Base-by-base conservation (phyloP, 441 rosid genomes). In the California macrophylla region DNA sequence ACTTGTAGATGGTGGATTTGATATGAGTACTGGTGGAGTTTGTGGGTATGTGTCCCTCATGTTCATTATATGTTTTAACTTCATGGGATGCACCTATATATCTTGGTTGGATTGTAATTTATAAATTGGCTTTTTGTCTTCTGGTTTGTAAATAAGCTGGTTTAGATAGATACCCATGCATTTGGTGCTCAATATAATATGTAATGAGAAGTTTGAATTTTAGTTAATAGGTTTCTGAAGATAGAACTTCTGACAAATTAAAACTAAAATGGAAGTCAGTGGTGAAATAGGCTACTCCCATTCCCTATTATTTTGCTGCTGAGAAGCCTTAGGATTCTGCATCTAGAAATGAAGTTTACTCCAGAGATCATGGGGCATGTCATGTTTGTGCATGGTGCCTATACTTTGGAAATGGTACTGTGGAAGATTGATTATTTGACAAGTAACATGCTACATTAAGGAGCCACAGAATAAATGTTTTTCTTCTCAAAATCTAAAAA, bases 1-100 rank as follows among this genome's bases (percentile, higher is more conserved):
- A 8, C 97, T 93, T 80, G 74, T 86, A 66, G 98, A 93, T 64
- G 98, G 96, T 66, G 98, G 96, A 0, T 88, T 85, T 30, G 93
- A 92, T 74, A 88, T 90, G 96, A 86, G 75, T 64, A 84, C 93
- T 18, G 91, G 86, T 80, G 98, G 98, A 64, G 83, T 90, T 70
- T 92, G 96, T 86, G 91, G 92, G 97, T 89, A 84, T 32, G 85
- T 68, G 15, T 63, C 74, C 66, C 15, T 67, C 38, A 0, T 36
- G 29, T 63, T 66, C 38, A 21, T 72, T 45, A 28, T 34, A 63
- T 56, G 6, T 45, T 26, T 50, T 64, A 45, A 62, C 24, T 58
- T 68, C 30, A 24, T 60, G 20, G 47, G 69, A 16, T 64, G 38
- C 2, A 4, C 24, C 56, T 54, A 1, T 58, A 70, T 23, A 66